These are phyloP conservation scores for Mycena crocata DNA, from an alignment of 768 basidiomycete genomes.

Conservation along the genomic window DNA sequence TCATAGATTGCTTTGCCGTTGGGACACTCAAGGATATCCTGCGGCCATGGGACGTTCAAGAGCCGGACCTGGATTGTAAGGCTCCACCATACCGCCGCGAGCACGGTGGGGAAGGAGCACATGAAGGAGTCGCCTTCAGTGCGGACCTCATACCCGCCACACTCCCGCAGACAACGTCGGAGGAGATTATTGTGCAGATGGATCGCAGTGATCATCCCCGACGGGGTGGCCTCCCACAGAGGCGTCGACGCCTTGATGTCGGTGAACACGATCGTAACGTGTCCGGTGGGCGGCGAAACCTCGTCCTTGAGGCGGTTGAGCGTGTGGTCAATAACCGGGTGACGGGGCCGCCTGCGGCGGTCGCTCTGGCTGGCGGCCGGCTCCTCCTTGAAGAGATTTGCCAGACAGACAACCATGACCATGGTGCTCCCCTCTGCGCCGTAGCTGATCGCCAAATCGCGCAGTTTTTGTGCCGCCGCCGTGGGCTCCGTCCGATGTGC, in stretches of 20 bases:
- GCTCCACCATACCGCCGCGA: constrained; percentile 93
- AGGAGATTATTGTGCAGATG: constrained; percentile 89
- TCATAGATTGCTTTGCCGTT: constrained; percentile 89
- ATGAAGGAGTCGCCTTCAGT: constrained; percentile 99
- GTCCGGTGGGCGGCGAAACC: constrained; percentile 86
- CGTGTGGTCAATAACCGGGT: constrained; percentile 64
- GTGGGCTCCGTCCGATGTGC: constrained; percentile 72
- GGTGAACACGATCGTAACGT: constrained; percentile 94
- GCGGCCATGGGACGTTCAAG: constrained; percentile 87
- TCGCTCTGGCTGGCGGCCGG: constrained; percentile 19
- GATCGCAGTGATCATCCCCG: constrained; percentile 95
- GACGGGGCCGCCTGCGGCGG: constrained; percentile 48
- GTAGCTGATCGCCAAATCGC: constrained; percentile 97
- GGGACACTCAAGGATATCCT: constrained; percentile 91
- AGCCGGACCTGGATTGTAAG: constrained; percentile 87
- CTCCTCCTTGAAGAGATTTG: constrained; percentile 73
- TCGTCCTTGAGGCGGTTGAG: constrained; percentile 78
- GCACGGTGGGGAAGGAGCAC: constrained; percentile 93
- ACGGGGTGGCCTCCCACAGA: constrained; percentile 95
- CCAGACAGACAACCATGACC: constrained; percentile 96
- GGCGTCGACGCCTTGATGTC: constrained; percentile 98
- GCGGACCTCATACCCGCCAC: constrained; percentile 98
- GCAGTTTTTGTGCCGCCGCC: constrained; percentile 95
- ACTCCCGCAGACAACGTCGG: constrained; percentile 85
- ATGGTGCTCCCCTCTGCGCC: constrained; percentile 94